These are phyloP conservation scores for Quercus lobata DNA, from an alignment of 331 rosid genomes.

Conservation along the genomic window DNA sequence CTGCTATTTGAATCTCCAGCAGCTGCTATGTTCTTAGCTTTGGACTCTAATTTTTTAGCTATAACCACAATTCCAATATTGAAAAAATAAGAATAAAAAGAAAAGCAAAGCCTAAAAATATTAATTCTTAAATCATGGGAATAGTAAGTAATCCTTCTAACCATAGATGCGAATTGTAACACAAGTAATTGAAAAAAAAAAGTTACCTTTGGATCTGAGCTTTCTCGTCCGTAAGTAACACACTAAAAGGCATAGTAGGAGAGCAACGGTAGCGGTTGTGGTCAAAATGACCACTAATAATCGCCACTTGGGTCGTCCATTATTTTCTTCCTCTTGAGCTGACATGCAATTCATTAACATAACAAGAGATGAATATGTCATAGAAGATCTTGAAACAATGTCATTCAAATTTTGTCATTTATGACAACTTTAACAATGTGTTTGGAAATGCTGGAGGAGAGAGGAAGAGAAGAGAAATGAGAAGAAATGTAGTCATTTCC, in stretches of 20 bases:
- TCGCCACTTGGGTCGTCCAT: neutral
- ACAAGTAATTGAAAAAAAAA: neutral
- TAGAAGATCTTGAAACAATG: neutral
- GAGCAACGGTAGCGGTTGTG: neutral
- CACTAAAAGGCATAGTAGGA: neutral
- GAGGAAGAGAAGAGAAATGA: no score
- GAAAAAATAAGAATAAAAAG: no score
- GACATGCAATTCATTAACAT: neutral
- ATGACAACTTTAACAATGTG: no score
- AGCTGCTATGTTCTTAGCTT: neutral
- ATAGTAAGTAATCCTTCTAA: neutral
- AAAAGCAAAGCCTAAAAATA: neutral
- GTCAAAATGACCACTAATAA: conserved; percentile 6
- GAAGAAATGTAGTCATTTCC: no score
- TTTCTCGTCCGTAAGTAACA: conserved; percentile 12
- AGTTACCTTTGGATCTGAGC: conserved; percentile 21
- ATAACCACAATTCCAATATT: neutral
- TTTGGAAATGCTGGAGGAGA: no score
- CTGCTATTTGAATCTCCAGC: neutral
- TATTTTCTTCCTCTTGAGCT: conserved; percentile 2
- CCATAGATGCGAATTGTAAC: neutral
- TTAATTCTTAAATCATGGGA: neutral
- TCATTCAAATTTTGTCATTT: neutral
- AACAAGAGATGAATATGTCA: neutral
- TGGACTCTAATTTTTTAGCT: neutral